phyloP scores from a whole-genome alignment of 2,329 filamentous ascomycete species.

The Venturia oleaginea region DNA sequence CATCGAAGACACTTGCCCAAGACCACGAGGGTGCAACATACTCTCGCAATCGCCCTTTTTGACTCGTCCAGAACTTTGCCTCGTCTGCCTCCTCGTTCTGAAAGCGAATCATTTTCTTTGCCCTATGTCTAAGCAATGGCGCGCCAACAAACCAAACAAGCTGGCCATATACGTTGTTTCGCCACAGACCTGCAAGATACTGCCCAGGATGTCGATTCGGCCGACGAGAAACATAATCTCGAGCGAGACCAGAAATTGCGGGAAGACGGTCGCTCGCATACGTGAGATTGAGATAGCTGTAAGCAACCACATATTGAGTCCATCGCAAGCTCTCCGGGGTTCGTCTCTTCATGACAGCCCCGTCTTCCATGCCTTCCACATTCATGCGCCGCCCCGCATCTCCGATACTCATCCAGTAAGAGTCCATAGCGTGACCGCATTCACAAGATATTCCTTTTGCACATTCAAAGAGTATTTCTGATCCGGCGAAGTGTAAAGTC shows the following conservation, averaged over 20 bases:
- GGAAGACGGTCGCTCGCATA: background rate
- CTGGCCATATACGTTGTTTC: background rate
- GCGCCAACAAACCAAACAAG: conserved; percentile 7
- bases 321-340: background rate
- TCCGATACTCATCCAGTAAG: background rate
- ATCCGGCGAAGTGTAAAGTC: conserved; percentile 3
- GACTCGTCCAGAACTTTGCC: background rate
- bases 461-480: conserved; percentile 10
- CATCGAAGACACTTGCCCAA: conserved; percentile 10
- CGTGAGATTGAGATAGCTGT: conserved; percentile 1
- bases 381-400: background rate
- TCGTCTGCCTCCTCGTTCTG: background rate
- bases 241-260: conserved; percentile 7
- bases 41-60: background rate
- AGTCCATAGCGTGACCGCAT: background rate
- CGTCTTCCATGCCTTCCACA: background rate
- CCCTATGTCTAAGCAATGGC: background rate
- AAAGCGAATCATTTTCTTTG: background rate
- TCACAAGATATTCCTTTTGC: background rate
- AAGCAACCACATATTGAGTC: background rate
- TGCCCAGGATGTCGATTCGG: background rate
- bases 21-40: conserved; percentile 14
- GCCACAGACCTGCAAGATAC: conserved; percentile 10
- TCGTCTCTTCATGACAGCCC: background rate
- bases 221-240: background rate